These are phyloP conservation scores for Asterophora parasitica DNA, from an alignment of 768 basidiomycete genomes.

Conservation along the genomic window DNA sequence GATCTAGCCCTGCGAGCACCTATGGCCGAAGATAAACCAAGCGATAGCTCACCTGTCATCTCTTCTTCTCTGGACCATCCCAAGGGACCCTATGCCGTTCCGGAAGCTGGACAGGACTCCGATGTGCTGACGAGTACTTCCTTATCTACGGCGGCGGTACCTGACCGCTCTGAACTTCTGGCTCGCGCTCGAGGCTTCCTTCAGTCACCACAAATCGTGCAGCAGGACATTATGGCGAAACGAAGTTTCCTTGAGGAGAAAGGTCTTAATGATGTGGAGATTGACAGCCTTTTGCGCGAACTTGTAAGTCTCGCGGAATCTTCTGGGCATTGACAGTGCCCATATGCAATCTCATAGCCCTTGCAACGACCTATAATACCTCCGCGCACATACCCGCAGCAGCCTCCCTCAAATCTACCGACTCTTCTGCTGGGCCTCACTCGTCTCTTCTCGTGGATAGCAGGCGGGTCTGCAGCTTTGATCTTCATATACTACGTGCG, in stretches of 20 bases:
- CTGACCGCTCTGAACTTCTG: constrained; percentile 40
- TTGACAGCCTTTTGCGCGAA: constrained; percentile 53
- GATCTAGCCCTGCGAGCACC: no score
- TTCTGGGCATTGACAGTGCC: background rate
- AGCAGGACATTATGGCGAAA: constrained; percentile 53
- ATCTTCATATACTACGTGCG: constrained; percentile 66
- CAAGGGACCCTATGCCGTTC: background rate
- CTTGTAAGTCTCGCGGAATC: constrained; percentile 37
- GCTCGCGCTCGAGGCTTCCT: constrained; percentile 61
- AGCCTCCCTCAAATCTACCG: constrained; percentile 65
- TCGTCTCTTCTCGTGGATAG: constrained; percentile 62
- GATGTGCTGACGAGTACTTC: background rate
- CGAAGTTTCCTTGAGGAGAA: constrained; percentile 66
- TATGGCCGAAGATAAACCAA: constrained; percentile 7
- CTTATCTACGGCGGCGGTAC: background rate
- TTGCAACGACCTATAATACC: constrained; percentile 49
- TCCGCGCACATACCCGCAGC: constrained; percentile 69
- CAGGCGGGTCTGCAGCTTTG: constrained; percentile 55
- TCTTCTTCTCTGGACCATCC: background rate
- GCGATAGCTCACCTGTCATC: background rate
- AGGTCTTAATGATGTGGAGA: constrained; percentile 58
- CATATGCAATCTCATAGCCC: constrained; percentile 19
- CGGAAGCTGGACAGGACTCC: constrained; percentile 1
- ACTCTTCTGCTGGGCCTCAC: constrained; percentile 56
- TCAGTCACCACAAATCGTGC: constrained; percentile 55